Conservation (phyloP, 805 yeast genomes). For the Cyberlindnera maritima region DNA sequence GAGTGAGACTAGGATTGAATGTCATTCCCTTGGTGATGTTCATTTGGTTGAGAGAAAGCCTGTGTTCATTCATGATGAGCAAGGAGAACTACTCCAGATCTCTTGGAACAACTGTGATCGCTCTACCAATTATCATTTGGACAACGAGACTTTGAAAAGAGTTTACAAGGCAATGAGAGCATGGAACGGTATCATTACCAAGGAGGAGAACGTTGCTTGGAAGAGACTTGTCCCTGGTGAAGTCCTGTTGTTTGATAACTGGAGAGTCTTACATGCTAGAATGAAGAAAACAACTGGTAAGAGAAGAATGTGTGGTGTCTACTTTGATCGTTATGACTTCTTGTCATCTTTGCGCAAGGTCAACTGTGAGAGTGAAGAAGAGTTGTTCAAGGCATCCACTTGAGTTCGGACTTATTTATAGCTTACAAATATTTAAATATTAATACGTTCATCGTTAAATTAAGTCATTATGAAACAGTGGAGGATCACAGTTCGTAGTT, state of each 20-base stretch:
- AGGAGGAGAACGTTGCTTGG: constrained; percentile 48
- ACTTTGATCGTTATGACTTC: constrained; percentile 66
- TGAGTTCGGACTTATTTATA: neutral
- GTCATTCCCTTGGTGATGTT: constrained; percentile 75
- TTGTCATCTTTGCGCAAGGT: constrained; percentile 43
- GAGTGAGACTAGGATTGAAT: constrained; percentile 51
- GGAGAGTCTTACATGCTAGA: constrained; percentile 71
- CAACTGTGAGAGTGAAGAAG: constrained; percentile 43
- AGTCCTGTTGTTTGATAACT: constrained; percentile 65
- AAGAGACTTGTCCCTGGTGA: constrained; percentile 63
- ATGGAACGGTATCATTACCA: constrained; percentile 54
- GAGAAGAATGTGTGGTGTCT: constrained; percentile 72
- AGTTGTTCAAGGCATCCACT: constrained; percentile 34
- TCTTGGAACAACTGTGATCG: constrained; percentile 74
- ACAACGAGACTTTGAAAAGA: constrained; percentile 42
- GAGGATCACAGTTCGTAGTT: constrained; percentile 5
- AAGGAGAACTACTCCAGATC: constrained; percentile 55
- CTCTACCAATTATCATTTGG: constrained; percentile 45
- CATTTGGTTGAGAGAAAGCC: constrained; percentile 65
- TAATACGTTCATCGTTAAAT: neutral
- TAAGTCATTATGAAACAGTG: neutral
- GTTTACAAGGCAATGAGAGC: constrained; percentile 55
- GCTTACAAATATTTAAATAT: no score
- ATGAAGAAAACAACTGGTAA: constrained; percentile 59
- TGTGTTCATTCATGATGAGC: constrained; percentile 49